Base-by-base conservation (phyloP, 2,329 filamentous ascomycete species). In the Botrytis byssoidea region DNA sequence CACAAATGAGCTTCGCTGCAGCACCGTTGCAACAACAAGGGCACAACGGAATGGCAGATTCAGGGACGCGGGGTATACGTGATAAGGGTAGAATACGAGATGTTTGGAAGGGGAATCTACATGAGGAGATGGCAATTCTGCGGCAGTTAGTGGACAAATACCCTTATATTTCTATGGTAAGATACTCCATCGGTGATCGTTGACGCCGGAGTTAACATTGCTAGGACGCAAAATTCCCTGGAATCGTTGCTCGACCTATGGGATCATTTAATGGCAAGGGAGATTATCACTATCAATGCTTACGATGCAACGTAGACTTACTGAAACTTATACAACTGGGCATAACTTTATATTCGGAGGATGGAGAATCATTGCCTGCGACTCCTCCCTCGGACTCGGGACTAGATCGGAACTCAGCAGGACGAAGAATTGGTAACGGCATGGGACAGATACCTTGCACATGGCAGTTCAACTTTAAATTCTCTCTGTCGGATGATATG, bases 381-480 rank as follows among this genome's bases (percentile, higher is more conserved):
- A 75, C 74, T 51, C 75, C 89, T 91, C 84, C 85, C 44, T 77
- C 70, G 73, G 79, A 77, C 63, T 77, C 63, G 72, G 75, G 72
- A 81, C 89, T 74, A 82, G 85, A 71, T 84, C 85, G 75, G 82
- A 85, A 61, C 83, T 63, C 74, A 57, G 77, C 76, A 85, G 76
- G 83, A 83, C 78, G 79, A 73, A 80, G 78, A 40, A 87, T 88
- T 76, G 83, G 85, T 76, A 86, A 86, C 51, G 77, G 75, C 73
- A 79, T 78, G 71, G 76, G 78, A 66, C 87, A 88, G 67, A 90
- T 94, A 74, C 95, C 93, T 25, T 97, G 93, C 81, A 97, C 95
- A 29, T 99, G 96, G 96, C 95, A 98, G 79, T 99, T 99, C 87
- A 98, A 99, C 86, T 99, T 99, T 84, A 92, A 95, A 79, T 99